phyloP scores from a whole-genome alignment of 164 flowering plant species.

The Taxillus chinensis region DNA sequence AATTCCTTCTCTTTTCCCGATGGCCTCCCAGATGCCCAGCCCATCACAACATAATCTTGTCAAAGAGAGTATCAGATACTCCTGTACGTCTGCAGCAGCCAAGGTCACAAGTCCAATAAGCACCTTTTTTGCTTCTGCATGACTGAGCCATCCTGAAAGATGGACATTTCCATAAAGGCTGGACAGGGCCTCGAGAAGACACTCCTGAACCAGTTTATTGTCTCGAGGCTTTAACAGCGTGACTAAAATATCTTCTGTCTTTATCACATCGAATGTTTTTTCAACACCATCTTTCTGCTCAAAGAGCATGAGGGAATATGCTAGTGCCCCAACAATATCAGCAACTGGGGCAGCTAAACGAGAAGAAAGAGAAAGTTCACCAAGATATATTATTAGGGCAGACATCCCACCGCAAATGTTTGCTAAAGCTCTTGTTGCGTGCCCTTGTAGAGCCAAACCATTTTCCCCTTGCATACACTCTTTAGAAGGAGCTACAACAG shows the following conservation, averaged over 20 bases:
- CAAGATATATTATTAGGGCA: conserved; percentile 57
- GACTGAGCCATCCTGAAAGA: conserved; percentile 44
- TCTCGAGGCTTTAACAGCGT: conserved; percentile 67
- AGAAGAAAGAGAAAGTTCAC: conserved; percentile 63
- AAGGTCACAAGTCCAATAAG: conserved; percentile 70
- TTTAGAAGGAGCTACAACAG: conserved; percentile 86
- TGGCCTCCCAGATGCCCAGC: conserved; percentile 64
- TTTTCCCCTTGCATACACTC: conserved; percentile 73
- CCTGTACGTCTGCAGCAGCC: conserved; percentile 66
- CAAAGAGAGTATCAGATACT: conserved; percentile 50
- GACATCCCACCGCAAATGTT: conserved; percentile 78
- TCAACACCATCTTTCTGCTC: conserved; percentile 27
- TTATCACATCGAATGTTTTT: conserved; percentile 40
- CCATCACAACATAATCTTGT: conserved; percentile 55
- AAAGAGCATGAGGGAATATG: conserved; percentile 71
- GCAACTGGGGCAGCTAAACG: conserved; percentile 74
- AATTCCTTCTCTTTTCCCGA: conserved; percentile 73
- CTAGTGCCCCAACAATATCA: conserved; percentile 89
- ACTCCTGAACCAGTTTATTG: conserved; percentile 67
- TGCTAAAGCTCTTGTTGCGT: conserved; percentile 67
- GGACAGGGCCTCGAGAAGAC: conserved; percentile 84
- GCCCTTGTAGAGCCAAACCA: conserved; percentile 58
- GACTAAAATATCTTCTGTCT: conserved; percentile 54
- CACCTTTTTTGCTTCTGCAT: conserved; percentile 73
- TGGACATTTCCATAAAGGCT: conserved; percentile 62